These are phyloP conservation scores for Lachnellula hyalina DNA, from an alignment of 2,329 filamentous ascomycete genomes.

Conservation along the genomic window DNA sequence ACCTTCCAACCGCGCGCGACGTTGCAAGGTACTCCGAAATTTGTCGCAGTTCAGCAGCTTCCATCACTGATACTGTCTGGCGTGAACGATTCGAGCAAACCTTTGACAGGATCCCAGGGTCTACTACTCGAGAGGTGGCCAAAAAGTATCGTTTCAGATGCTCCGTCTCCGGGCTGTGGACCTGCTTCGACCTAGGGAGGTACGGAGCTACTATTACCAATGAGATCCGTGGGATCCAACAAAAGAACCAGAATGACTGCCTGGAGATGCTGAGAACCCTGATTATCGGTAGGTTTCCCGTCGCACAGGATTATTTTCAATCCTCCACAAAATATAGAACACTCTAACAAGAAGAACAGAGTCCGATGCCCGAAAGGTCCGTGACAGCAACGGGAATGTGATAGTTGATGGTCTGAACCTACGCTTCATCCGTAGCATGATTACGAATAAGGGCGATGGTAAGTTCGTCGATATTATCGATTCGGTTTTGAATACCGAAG, in stretches of 20 bases:
- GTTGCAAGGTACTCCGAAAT: slow-evolving; percentile 36
- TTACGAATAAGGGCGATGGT: slow-evolving; percentile 7
- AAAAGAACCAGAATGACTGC: slow-evolving; percentile 29
- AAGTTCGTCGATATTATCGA: slow-evolving; percentile 24
- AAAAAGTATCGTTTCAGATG: slow-evolving; percentile 32
- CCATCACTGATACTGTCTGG: slow-evolving; percentile 42
- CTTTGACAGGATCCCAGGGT: slow-evolving; percentile 35
- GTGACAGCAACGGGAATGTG: slow-evolving; percentile 21
- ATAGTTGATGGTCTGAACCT: slow-evolving; percentile 30
- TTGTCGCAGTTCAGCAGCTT: slow-evolving; percentile 35
- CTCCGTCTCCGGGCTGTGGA: slow-evolving; percentile 28
- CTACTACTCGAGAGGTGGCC: slow-evolving; percentile 27
- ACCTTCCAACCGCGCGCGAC: slow-evolving; percentile 35
- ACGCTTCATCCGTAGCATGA: slow-evolving; percentile 16
- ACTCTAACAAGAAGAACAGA: slow-evolving; percentile 14
- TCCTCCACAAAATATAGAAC: not conserved
- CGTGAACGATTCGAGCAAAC: slow-evolving; percentile 36
- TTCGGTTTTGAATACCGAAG: slow-evolving; percentile 19
- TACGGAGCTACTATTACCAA: slow-evolving; percentile 17
- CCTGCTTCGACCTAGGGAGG: slow-evolving; percentile 19
- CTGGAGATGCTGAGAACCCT: slow-evolving; percentile 37
- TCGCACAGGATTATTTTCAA: not conserved
- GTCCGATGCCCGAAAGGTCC: slow-evolving; percentile 18
- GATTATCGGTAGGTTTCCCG: slow-evolving; percentile 37
- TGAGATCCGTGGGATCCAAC: slow-evolving; percentile 11